Evolutionary conservation across 306 rosid genomes (phyloP).

Genomic region (Arachis stenosperma): DNA sequence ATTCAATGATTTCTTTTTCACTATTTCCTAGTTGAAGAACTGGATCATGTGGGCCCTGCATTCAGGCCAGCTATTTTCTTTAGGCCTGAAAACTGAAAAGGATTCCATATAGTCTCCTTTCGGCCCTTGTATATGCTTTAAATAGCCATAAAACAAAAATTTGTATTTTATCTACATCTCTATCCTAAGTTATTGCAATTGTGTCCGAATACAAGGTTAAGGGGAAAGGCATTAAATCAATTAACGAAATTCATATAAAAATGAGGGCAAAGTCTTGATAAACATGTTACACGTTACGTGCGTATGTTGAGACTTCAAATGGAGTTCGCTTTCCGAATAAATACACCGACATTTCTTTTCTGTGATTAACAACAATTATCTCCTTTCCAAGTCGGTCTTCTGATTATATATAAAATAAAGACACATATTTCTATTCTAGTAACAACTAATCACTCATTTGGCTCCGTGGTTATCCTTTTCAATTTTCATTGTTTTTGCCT

Average conservation of each 20-base stretch:
- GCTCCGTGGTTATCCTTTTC: too few species aligned
- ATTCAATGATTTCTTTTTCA: neutral
- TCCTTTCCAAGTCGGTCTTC: neutral
- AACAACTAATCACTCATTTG: too few species aligned
- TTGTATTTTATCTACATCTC: too few species aligned
- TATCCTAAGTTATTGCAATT: too few species aligned
- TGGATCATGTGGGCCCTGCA: constrained; percentile 38
- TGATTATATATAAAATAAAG: too few species aligned
- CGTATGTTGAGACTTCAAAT: neutral
- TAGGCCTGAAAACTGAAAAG: constrained; percentile 26
- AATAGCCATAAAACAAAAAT: too few species aligned
- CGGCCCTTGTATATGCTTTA: constrained; percentile 26
- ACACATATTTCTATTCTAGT: too few species aligned
- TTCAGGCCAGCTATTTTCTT: neutral
- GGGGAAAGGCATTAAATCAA: too few species aligned
- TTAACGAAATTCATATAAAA: neutral
- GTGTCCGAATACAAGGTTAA: too few species aligned
- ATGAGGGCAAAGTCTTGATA: neutral
- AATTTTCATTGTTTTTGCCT: too few species aligned
- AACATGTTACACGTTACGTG: neutral
- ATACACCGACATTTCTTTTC: neutral
- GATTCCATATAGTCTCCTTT: constrained; percentile 13
- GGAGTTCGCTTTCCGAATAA: neutral
- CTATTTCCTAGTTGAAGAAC: constrained; percentile 17
- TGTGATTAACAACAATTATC: neutral